These are phyloP conservation scores for Cudoniella acicularis DNA, from an alignment of 495 filamentous ascomycete genomes.

Conservation along the genomic window DNA sequence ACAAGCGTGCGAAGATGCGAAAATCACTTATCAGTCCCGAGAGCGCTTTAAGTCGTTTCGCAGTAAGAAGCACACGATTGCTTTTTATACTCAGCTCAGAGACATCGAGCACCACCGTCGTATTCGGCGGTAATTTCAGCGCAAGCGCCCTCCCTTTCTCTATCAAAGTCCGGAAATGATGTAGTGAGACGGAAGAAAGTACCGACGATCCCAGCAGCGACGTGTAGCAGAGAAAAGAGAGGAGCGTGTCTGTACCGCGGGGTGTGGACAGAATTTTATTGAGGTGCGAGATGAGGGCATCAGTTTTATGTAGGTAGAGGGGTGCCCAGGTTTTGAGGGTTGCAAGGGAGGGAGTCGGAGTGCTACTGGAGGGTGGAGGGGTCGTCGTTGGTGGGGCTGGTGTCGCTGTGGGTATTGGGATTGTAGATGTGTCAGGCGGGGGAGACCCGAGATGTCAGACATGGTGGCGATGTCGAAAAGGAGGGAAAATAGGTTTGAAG, in stretches of 20 bases:
- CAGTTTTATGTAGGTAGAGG: slow-evolving; percentile 32
- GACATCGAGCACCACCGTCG: slow-evolving; percentile 18
- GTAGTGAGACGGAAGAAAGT: slow-evolving; percentile 27
- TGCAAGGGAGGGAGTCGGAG: slow-evolving; percentile 6
- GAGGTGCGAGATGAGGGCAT: slow-evolving; percentile 49
- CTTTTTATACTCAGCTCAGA: slow-evolving; percentile 30
- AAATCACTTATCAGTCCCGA: slow-evolving; percentile 55
- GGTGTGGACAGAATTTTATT: slow-evolving; percentile 55
- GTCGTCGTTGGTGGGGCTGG: slow-evolving; percentile 24
- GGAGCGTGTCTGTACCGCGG: slow-evolving; percentile 55
- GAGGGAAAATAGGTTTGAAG: neutral
- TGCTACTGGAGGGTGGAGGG: neutral
- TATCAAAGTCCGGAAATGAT: slow-evolving; percentile 15
- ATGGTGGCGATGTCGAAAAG: slow-evolving; percentile 2
- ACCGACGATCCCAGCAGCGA: slow-evolving; percentile 44
- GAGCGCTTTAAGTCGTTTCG: slow-evolving; percentile 45
- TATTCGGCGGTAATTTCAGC: slow-evolving; percentile 20
- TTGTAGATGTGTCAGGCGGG: slow-evolving; percentile 16
- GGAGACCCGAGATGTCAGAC: slow-evolving; percentile 16
- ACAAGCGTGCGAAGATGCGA: slow-evolving; percentile 72
- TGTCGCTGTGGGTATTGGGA: no score
- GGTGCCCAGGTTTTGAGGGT: slow-evolving; percentile 25
- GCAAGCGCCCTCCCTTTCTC: no score
- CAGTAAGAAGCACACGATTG: slow-evolving; percentile 32
- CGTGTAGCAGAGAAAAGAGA: slow-evolving; percentile 64